Percentiles rank a stretch among this genome's conserved stretches.
Evolutionary conservation across 1,284 basidiomycete genomes (phyloP).

Genomic region (Ganoderma boninense): DNA sequence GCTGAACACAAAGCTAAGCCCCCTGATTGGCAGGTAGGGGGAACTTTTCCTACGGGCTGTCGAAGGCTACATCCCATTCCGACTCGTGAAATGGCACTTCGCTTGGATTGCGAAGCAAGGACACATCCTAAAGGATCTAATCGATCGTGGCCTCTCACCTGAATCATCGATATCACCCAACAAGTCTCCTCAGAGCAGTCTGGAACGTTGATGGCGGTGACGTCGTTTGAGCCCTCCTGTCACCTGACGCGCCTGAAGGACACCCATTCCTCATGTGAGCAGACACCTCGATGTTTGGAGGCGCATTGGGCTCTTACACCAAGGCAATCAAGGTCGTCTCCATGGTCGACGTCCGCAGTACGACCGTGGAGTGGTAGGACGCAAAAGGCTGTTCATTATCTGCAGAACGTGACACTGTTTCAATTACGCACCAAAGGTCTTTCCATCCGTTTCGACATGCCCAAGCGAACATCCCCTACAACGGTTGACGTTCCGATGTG

Average conservation of each 20-base stretch:
- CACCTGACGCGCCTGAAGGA: not conserved
- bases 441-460: not conserved
- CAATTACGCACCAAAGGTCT: not conserved
- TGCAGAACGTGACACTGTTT: not conserved
- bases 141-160: not conserved
- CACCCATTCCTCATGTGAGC: not conserved
- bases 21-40: not conserved
- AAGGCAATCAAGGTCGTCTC: not conserved
- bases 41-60: not conserved
- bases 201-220: not conserved
- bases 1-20: not conserved
- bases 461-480: not conserved
- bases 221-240: not conserved
- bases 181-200: not conserved
- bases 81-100: not conserved
- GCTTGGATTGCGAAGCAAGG: not conserved
- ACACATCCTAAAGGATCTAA: not conserved
- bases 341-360: not conserved
- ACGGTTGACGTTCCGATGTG: not conserved
- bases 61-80: not conserved
- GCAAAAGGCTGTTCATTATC: not conserved
- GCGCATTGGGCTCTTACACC: not conserved
- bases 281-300: not conserved
- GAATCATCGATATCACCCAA: not conserved
- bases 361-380: not conserved